Conservation (phyloP, 306 rosid genomes). For the Carpinus viminea region DNA sequence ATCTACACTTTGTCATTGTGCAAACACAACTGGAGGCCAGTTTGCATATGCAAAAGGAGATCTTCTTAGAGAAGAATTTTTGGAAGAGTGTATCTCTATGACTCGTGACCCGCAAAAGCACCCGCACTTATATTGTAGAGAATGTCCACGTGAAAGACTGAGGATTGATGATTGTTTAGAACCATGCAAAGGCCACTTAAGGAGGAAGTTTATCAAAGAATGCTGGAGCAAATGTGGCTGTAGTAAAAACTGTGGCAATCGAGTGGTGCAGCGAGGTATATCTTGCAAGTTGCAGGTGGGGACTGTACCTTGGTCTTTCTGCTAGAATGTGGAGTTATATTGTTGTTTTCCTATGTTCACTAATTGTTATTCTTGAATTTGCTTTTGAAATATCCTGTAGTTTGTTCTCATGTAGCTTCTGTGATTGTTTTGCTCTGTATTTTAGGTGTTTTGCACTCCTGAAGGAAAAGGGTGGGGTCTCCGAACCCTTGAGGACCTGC, state of each 20-base stretch:
- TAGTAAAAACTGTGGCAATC: conserved; percentile 77
- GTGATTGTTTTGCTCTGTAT: conserved; percentile 12
- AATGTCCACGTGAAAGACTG: conserved; percentile 74
- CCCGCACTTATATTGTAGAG: conserved; percentile 55
- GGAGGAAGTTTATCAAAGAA: conserved; percentile 77
- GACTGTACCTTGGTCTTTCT: conserved; percentile 19
- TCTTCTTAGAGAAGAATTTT: conserved; percentile 60
- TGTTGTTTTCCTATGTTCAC: background rate
- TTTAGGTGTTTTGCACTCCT: conserved; percentile 75
- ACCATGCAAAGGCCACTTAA: conserved; percentile 91
- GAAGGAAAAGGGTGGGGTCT: conserved; percentile 98
- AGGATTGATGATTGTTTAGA: conserved; percentile 68
- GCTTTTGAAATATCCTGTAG: background rate
- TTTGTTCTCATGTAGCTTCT: background rate
- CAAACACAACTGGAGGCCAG: conserved; percentile 56
- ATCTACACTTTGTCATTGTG: conserved; percentile 63
- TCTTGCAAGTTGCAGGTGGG: conserved; percentile 81
- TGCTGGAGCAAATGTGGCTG: conserved; percentile 98
- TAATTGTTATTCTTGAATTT: background rate
- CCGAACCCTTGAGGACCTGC: conserved; percentile 77
- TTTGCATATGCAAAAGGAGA: conserved; percentile 73
- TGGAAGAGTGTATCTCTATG: conserved; percentile 70
- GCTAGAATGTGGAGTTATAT: background rate
- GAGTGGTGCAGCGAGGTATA: conserved; percentile 92
- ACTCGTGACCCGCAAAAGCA: conserved; percentile 49